Evolutionary conservation across 768 basidiomycete genomes (phyloP), one percentile per base, ranked within the genome.

Genomic region (Nidula microcarpa): DNA sequence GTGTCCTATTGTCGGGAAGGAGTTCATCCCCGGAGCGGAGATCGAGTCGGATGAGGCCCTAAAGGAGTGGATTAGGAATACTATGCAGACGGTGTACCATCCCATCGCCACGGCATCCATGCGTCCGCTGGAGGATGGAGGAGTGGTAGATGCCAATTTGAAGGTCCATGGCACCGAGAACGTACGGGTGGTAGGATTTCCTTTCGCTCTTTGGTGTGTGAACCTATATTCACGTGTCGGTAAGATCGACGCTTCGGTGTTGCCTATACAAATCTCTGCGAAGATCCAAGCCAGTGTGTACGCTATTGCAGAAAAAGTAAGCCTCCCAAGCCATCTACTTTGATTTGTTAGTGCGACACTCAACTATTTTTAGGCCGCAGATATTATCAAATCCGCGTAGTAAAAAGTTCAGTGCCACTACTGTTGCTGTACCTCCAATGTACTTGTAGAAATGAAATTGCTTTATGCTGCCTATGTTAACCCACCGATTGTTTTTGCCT

Each of bases 41-140:
- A 78, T 86, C 14, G 62, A 67, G 18, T 77, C 77, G 4, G 87
- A 89, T 58, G 78, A 56, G 13, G 62, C 85, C 32, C 80, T 80
- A 69, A 79, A 85, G 37, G 62, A 64, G 5, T 88, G 78, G 77
- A 55, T 85, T 32, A 65, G 68, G 32, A 65, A 63, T 13, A 57
- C 63, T 5, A 72, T 74, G 13, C 68, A 72, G 6, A 83, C 81
- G 7, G 81, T 86, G 68, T 84, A 69, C 68, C 87, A 89, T 63
- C 86, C 86, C 6, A 55, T 57, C 4, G 65, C 62, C 18, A 64
- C 60, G 14, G 61, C 62, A 18, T 60, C 67, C 16, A 72, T 72
- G 70, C 35, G 68, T 33, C 68, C 68, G 1, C 55, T 53, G 44
- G 60, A 56, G 1, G 35, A 64, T 50, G 70, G 70, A 3, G 69